Evolutionary conservation across 2,329 filamentous ascomycete species (phyloP).

Genomic region (Knoxdaviesia proteae): DNA sequence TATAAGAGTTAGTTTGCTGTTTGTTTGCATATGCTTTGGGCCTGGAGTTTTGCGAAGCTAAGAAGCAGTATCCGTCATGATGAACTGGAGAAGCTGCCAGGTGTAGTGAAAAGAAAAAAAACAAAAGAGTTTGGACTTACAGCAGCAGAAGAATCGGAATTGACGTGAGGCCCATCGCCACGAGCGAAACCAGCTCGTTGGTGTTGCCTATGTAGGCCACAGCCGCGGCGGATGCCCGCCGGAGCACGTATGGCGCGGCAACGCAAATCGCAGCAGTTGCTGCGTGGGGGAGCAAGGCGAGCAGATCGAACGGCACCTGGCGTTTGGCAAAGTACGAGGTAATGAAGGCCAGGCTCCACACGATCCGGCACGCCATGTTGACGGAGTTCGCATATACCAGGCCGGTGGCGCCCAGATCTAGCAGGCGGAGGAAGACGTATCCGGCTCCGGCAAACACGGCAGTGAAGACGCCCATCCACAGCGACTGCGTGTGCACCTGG

Average conservation of each 20-base stretch:
- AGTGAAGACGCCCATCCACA: constrained; percentile 73
- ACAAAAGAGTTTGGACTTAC: constrained; percentile 25
- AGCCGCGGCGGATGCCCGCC: constrained; percentile 5
- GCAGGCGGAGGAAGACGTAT: constrained; percentile 50
- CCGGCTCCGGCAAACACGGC: constrained; percentile 53
- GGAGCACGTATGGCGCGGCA: constrained; percentile 21
- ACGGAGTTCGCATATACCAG: constrained; percentile 73
- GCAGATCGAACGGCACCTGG: constrained; percentile 18
- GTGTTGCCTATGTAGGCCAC: neutral
- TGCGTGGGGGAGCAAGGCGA: constrained; percentile 21
- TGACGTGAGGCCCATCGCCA: constrained; percentile 27
- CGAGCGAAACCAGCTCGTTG: constrained; percentile 11
- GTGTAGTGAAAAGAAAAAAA: constrained; percentile 4
- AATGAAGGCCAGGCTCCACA: constrained; percentile 64
- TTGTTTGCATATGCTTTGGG: too few species aligned
- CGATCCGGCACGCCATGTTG: constrained; percentile 72
- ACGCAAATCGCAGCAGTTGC: constrained; percentile 21
- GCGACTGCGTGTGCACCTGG: constrained; percentile 56
- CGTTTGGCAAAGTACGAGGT: constrained; percentile 33
- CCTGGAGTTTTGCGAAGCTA: too few species aligned
- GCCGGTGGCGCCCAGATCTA: constrained; percentile 53
- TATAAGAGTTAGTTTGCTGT: neutral
- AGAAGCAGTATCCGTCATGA: too few species aligned
- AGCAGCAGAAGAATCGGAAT: constrained; percentile 31
- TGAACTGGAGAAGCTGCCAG: neutral